Evolutionary conservation across 177 flowering plant genomes (phyloP).

Genomic region (Tripterygium wilfordii): DNA sequence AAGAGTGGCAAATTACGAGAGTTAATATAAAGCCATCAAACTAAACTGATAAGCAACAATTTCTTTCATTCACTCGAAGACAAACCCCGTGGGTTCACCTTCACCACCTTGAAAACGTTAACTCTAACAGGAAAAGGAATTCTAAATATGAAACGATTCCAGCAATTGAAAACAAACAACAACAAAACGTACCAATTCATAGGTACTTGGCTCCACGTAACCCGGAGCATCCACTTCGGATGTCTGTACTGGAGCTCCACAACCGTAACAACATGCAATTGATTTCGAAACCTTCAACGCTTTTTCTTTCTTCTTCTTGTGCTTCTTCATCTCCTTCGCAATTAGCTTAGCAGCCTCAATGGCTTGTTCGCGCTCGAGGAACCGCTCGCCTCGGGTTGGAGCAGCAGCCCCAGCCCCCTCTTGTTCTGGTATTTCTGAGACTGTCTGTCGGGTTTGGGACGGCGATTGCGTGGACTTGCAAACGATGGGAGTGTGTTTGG

Average conservation of each 20-base stretch:
- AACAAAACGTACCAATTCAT: constrained; percentile 57
- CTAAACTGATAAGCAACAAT: no score
- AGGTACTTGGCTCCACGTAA: constrained; percentile 67
- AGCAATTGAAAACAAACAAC: neutral
- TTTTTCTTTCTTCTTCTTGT: constrained; percentile 24
- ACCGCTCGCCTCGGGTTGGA: constrained; percentile 69
- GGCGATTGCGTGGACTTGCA: constrained; percentile 25
- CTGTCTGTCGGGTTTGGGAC: constrained; percentile 5
- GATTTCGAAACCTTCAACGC: constrained; percentile 21
- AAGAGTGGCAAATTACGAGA: no score
- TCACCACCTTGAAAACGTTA: neutral
- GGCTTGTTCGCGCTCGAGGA: constrained; percentile 53
- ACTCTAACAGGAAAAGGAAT: neutral
- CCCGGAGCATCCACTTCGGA: constrained; percentile 80
- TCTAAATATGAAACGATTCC: neutral
- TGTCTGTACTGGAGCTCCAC: constrained; percentile 94
- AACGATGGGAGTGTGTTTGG: constrained; percentile 23
- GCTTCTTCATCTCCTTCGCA: constrained; percentile 23
- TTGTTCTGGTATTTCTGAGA: constrained; percentile 22
- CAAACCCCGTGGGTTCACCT: no score
- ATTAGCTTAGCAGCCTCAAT: constrained; percentile 40
- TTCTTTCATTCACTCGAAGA: no score
- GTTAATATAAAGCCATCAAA: no score
- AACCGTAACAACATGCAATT: constrained; percentile 70
- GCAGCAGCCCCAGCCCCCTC: constrained; percentile 75